Conservation (phyloP, 257 asterid species). For the Asclepias syriaca region DNA sequence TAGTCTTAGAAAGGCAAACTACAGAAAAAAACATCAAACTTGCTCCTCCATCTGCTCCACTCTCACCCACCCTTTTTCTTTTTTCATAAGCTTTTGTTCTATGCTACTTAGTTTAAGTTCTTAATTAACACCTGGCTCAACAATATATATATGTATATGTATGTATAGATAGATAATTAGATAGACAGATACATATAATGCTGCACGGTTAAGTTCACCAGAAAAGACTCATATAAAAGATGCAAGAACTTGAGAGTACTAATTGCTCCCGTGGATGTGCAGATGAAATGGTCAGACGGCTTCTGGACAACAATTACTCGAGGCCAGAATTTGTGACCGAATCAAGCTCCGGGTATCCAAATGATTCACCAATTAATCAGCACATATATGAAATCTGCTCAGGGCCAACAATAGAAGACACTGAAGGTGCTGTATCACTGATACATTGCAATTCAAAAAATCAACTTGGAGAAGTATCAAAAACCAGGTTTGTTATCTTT, state of each 20-base stretch:
- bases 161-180: neutral
- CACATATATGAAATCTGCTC: constrained; percentile 16
- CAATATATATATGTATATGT: too few species aligned
- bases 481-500: constrained; percentile 35
- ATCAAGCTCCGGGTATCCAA: constrained; percentile 10
- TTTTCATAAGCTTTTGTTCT: constrained; percentile 1
- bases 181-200: neutral
- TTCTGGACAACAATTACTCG: constrained; percentile 37
- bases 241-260: constrained; percentile 41
- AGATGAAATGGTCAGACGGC: constrained; percentile 50
- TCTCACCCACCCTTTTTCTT: constrained; percentile 34
- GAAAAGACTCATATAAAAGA: constrained; percentile 3
- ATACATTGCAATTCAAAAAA: constrained; percentile 17
- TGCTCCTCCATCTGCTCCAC: constrained; percentile 79
- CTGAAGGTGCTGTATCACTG: constrained; percentile 27
- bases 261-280: constrained; percentile 18
- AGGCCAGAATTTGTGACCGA: constrained; percentile 24
- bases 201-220: neutral
- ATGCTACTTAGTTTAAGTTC: constrained; percentile 9
- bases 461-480: constrained; percentile 25
- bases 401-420: constrained; percentile 26
- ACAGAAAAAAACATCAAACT: constrained; percentile 26
- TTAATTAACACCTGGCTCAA: too few species aligned
- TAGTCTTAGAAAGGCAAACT: constrained; percentile 23
- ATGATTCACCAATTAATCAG: constrained; percentile 13